A percentile compares a stretch with the other conserved stretches of the same genome.
These are phyloP conservation scores for Lecanoromycetidae sp. DNA, from an alignment of 2,329 filamentous ascomycete genomes.

Conservation along the genomic window DNA sequence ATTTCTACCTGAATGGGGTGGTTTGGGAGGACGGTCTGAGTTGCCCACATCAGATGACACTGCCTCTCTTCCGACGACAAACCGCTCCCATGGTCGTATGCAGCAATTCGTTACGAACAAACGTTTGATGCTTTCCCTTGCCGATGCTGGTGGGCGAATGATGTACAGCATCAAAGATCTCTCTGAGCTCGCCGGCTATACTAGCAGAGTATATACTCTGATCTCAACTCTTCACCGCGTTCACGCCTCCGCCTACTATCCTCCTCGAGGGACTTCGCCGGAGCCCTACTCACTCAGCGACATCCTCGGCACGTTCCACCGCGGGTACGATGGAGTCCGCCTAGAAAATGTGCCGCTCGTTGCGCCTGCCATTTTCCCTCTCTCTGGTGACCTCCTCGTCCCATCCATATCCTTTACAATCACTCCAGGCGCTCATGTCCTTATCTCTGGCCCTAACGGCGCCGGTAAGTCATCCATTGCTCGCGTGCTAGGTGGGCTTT, in stretches of 20 bases:
- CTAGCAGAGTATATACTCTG: conserved; percentile 86
- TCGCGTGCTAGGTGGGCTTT: conserved; percentile 78
- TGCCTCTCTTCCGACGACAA: conserved; percentile 28
- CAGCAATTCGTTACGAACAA: conserved; percentile 99
- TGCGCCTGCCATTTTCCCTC: conserved; percentile 75
- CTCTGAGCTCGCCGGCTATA: conserved; percentile 89
- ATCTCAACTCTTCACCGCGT: conserved; percentile 91
- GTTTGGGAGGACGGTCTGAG: conserved; percentile 62
- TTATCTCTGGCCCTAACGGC: conserved; percentile 91
- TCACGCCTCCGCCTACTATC: conserved; percentile 77
- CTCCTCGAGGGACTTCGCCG: conserved; percentile 50
- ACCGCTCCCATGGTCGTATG: conserved; percentile 75
- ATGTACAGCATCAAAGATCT: conserved; percentile 99
- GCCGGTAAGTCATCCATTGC: conserved; percentile 85
- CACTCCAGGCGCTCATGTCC: conserved; percentile 77
- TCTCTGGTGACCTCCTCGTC: conserved; percentile 81
- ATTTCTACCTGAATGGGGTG: conserved; percentile 89
- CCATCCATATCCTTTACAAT: conserved; percentile 83
- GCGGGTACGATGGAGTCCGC: conserved; percentile 86
- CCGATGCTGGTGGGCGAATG: conserved; percentile 92
- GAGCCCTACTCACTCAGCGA: conserved; percentile 86
- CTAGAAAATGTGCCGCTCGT: conserved; percentile 89
- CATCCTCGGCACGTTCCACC: conserved; percentile 84
- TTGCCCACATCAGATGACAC: conserved; percentile 32
- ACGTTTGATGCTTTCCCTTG: conserved; percentile 89